Conservation (phyloP, 2,329 filamentous ascomycete species). For the Acrocalymma vagum region DNA sequence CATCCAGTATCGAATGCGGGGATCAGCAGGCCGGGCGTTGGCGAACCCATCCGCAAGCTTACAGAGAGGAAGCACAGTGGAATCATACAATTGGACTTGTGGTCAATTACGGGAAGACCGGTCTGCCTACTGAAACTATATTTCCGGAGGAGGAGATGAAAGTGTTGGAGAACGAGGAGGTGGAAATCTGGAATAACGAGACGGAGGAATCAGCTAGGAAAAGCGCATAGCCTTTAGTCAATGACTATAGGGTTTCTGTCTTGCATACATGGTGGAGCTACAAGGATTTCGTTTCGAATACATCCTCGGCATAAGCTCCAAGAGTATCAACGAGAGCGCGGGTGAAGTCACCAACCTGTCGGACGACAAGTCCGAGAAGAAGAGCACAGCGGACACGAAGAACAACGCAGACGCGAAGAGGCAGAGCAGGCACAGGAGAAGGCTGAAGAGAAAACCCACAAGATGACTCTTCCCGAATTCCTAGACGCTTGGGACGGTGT, state of each 20-base stretch:
- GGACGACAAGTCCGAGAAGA: too few species aligned
- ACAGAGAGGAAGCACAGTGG: conserved; percentile 92
- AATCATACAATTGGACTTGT: conserved; percentile 88
- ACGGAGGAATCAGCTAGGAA: conserved; percentile 76
- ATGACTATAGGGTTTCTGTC: too few species aligned
- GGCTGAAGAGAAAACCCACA: conserved; percentile 16
- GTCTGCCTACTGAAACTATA: conserved; percentile 77
- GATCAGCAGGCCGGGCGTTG: conserved; percentile 66
- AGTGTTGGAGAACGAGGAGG: conserved; percentile 75
- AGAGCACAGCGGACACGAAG: too few species aligned
- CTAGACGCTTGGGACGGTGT: conserved; percentile 27
- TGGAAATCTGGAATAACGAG: conserved; percentile 79
- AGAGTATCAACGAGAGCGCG: conserved; percentile 84
- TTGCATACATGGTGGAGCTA: too few species aligned
- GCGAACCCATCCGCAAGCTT: conserved; percentile 84
- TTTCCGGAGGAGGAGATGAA: conserved; percentile 78
- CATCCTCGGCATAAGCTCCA: conserved; percentile 93
- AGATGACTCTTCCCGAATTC: conserved; percentile 24
- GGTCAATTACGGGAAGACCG: conserved; percentile 82
- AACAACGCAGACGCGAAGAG: conserved; percentile 19
- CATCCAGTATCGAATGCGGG: conserved; percentile 53
- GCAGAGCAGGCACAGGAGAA: conserved; percentile 7
- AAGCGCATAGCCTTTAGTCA: too few species aligned
- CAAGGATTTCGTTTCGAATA: conserved; percentile 91
- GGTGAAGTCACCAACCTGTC: conserved; percentile 97